Evolutionary conservation across 305 asterid species (phyloP), one percentile per base, ranked within the genome.

Genomic region (Fraxinus dipetala): DNA sequence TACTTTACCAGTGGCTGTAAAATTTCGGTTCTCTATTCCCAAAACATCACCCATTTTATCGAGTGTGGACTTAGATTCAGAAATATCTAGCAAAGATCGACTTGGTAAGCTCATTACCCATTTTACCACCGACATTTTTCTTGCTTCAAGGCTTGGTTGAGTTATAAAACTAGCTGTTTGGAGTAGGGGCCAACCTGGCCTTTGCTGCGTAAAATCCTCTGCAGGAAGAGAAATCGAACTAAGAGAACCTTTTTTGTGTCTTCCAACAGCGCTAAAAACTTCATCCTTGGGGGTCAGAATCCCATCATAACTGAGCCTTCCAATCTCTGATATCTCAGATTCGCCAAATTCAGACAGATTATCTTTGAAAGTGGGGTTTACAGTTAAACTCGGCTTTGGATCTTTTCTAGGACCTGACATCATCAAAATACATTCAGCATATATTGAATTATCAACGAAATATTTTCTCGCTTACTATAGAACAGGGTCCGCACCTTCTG

Each of bases 101-200:
- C 82, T 86, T 4, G 99, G 99, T 70, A 96, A 85, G 63, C 82
- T 91, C 98, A 92, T 94, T 76, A 89, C 99, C 99, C 99, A 96
- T 73, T 93, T 89, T 84, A 94, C 98, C 9, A 96, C 97, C 4
- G 99, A 91, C 97, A 92, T 88, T 54, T 93, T 89, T 85, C 94
- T 89, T 45, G 94, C 95, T 40, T 90, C 91, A 3, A 80, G 14
- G 45, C 90, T 82, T 24, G 85, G 83, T 75, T 86, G 90, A 79
- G 92, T 87, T 51, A 90, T 73, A 24, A 86, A 84, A 83, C 93
- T 88, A 8, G 90, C 79, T 63, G 96, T 91, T 84, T 89, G 97
- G 79, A 94, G 97, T 14, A 96, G 85, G 82, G 99, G 99, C 99
- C 99, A 96, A 70, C 99, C 99, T 5, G 98, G 98, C 88, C 90